These are phyloP conservation scores for Sugiyamaella floridensis DNA, from an alignment of 805 yeast species.

Conservation along the genomic window DNA sequence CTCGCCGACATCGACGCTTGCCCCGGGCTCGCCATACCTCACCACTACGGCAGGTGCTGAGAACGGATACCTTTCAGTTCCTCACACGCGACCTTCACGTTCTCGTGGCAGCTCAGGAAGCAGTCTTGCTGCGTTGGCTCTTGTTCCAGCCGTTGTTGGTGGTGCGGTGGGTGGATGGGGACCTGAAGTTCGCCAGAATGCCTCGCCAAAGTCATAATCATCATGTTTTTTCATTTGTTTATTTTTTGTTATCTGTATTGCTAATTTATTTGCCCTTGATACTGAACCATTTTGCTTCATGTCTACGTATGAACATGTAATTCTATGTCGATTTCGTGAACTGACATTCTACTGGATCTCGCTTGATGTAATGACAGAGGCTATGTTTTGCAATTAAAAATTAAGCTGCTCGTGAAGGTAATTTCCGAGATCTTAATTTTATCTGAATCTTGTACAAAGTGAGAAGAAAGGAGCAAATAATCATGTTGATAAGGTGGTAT, in stretches of 20 bases:
- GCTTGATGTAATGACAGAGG: too few relatives aligned
- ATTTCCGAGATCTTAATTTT: too few relatives aligned
- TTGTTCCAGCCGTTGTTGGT: conserved; percentile 51
- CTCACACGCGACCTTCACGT: conserved; percentile 8
- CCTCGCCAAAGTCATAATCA: neutral
- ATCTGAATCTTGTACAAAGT: too few relatives aligned
- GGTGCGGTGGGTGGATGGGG: conserved; percentile 53
- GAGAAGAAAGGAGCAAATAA: too few relatives aligned
- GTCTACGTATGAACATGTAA: too few relatives aligned
- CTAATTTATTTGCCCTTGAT: neutral
- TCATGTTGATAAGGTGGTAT: too few relatives aligned
- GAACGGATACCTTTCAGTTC: conserved; percentile 17
- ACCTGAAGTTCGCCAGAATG: conserved; percentile 7
- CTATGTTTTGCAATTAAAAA: too few relatives aligned
- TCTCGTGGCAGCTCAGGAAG: conserved; percentile 17
- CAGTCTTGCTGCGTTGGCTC: conserved; percentile 37
- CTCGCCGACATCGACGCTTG: conserved; percentile 11
- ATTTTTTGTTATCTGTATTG: neutral
- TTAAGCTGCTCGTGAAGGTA: too few relatives aligned
- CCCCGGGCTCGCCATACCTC: conserved; percentile 5
- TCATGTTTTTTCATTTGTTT: neutral
- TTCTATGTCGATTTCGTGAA: too few relatives aligned
- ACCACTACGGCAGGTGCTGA: neutral
- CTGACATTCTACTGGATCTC: too few relatives aligned
- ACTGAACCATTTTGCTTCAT: too few relatives aligned